Base-by-base conservation (phyloP, 1,139 yeast species). In the Spencermartinsiella ligniputridi region DNA sequence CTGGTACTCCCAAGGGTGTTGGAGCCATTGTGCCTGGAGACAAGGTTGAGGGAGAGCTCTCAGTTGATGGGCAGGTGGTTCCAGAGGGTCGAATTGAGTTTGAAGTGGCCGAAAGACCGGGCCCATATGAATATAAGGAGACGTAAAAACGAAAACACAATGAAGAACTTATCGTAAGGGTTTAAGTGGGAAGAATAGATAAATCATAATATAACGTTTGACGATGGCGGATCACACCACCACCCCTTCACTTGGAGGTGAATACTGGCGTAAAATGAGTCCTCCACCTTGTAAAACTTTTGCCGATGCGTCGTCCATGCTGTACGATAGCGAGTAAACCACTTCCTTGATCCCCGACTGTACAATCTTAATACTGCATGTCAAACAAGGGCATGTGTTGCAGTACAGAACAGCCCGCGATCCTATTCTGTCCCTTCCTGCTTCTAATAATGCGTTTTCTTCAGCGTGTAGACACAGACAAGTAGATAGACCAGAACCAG, bases 1-100 rank as follows among this genome's bases (percentile, higher is more conserved):
- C 97, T 0, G 98, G 98, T 12, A 92, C 98, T 1, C 98, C 98
- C 37, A 88, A 90, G 66, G 99, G 99, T n/a, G 99, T 92, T 9
- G 97, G 97, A 11, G 71, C 75, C 32, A 69, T 90, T 39, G 67
- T 63, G 8, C 83, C 95, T 1, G 97, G 97, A 5, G 97, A 92
- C 63, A 64, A 64, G 37, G 71, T 92, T 33, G 72, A 73, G 44
- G 95, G 95, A 9, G 74, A 76, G 51, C 65, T 85, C 52, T 67
- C 64, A 29, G 76, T 74, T 35, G 76, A 75, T 35, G 92, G 81
- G 9, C 59, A 76, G 47, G 70, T 72, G 13, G 61, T 89, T 35
- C 77, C 72, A 35, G 77, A 73, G 32, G 64, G 62, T 19, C 50
- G 49, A 27, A 74, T 88, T 51, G 76, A 76, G 33, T 69, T 81